These are phyloP conservation scores for Galerina sulciceps DNA, from an alignment of 768 basidiomycete genomes.

Conservation along the genomic window DNA sequence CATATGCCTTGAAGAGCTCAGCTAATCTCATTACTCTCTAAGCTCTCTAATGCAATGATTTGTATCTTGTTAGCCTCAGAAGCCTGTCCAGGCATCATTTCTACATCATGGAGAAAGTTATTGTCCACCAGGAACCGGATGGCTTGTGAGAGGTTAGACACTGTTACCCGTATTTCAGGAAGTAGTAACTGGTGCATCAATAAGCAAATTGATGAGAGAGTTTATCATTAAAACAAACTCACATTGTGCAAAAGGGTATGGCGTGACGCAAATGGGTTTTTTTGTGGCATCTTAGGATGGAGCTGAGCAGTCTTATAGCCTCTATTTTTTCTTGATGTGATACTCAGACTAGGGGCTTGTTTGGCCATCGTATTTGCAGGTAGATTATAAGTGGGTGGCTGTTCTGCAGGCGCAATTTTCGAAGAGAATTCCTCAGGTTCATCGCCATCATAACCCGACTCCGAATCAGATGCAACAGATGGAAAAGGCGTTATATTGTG, in stretches of 20 bases:
- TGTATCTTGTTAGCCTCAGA: slow-evolving; percentile 59
- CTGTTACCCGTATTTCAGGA: slow-evolving; percentile 85
- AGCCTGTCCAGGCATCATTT: slow-evolving; percentile 80
- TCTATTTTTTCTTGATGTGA: slow-evolving; percentile 24
- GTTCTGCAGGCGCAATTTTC: slow-evolving; percentile 32
- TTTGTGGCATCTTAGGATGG: slow-evolving; percentile 50
- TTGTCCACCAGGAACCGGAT: slow-evolving; percentile 91
- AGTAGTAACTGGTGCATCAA: slow-evolving; percentile 61
- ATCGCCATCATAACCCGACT: slow-evolving; percentile 29
- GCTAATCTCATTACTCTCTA: not conserved
- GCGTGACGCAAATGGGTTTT: slow-evolving; percentile 69
- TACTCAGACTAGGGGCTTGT: not conserved
- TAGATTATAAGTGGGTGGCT: not conserved
- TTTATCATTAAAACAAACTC: slow-evolving; percentile 24
- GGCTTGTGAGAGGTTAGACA: slow-evolving; percentile 92
- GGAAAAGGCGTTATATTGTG: not conserved
- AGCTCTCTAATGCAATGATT: slow-evolving; percentile 41
- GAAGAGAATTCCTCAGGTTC: slow-evolving; percentile 67
- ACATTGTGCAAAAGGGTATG: slow-evolving; percentile 83
- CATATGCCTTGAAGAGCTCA: not conserved
- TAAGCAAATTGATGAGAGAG: slow-evolving; percentile 8
- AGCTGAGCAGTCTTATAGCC: slow-evolving; percentile 12
- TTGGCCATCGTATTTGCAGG: not conserved
- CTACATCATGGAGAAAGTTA: slow-evolving; percentile 81
- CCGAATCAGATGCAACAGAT: slow-evolving; percentile 7